Evolutionary conservation across 345 rosid genomes (phyloP).

Genomic region (Arabis hirsuta): DNA sequence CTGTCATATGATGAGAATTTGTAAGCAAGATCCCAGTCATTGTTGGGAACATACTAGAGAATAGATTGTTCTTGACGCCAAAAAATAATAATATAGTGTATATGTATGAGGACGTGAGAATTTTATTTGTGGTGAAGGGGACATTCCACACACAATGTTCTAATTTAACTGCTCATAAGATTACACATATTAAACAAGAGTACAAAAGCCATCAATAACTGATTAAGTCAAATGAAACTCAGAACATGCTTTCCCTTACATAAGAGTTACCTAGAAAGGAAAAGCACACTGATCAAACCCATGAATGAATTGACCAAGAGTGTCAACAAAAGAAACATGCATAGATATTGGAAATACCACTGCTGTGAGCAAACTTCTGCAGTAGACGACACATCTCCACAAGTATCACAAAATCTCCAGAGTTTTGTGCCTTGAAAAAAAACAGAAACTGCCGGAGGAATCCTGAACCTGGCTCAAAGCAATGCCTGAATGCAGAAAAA

Average conservation of each 20-base stretch:
- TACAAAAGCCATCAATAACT: conserved; percentile 8
- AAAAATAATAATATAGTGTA: background rate
- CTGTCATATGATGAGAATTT: conserved; percentile 55
- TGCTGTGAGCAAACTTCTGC: conserved; percentile 53
- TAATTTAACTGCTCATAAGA: conserved; percentile 25
- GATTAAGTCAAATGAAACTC: conserved; percentile 36
- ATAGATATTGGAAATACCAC: conserved; percentile 49
- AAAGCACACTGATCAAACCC: conserved; percentile 33
- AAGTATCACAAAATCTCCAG: conserved; percentile 61
- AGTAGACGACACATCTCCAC: conserved; percentile 72
- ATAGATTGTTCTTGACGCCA: background rate
- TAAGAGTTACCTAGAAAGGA: conserved; percentile 28
- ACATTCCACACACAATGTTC: conserved; percentile 18
- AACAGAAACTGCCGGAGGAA: conserved; percentile 80
- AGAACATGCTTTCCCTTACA: conserved; percentile 34
- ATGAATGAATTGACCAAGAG: conserved; percentile 26
- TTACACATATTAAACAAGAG: conserved; percentile 11
- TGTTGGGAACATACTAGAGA: conserved; percentile 6
- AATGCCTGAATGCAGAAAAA: conserved; percentile 60
- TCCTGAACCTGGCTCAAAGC: conserved; percentile 83
- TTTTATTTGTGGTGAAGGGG: conserved; percentile 25
- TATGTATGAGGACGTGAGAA: conserved; percentile 2
- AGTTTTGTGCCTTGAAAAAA: conserved; percentile 66
- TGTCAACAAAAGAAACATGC: conserved; percentile 35
- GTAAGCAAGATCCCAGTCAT: conserved; percentile 30